phyloP scores from a whole-genome alignment of 176 grass and related monocot species.

The Rhynchospora breviuscula region DNA sequence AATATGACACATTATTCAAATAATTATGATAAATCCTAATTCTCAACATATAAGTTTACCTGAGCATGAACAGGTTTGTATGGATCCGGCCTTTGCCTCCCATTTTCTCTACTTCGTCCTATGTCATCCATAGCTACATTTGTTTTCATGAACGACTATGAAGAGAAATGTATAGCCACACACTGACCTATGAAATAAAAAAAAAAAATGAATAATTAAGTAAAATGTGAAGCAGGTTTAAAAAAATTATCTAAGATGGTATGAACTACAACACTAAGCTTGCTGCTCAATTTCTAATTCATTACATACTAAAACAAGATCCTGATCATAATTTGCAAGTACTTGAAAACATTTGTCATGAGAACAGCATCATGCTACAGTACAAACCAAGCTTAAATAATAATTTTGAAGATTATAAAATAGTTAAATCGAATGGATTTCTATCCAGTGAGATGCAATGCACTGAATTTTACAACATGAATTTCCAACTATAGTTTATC shows the following conservation, averaged over 20 bases:
- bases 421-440: background rate
- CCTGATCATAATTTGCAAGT: background rate
- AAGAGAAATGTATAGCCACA: background rate
- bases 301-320: background rate
- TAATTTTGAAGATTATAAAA: background rate
- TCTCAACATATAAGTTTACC: slow-evolving; percentile 27
- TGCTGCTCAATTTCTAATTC: background rate
- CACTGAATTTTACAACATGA: background rate
- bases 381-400: background rate
- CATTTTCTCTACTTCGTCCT: slow-evolving; percentile 68
- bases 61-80: slow-evolving; percentile 83
- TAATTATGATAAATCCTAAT: background rate
- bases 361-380: background rate
- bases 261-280: background rate
- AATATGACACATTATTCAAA: background rate
- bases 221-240: background rate
- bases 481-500: background rate
- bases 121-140: slow-evolving; percentile 65
- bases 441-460: background rate
- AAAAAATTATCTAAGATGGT: background rate
- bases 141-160: slow-evolving; percentile 28
- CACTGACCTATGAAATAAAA: background rate
- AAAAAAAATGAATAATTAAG: background rate
- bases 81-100: slow-evolving; percentile 54
- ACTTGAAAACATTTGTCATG: background rate